Base-by-base conservation (phyloP, 1,284 basidiomycete genomes). In the Pseudozyma sp. region DNA sequence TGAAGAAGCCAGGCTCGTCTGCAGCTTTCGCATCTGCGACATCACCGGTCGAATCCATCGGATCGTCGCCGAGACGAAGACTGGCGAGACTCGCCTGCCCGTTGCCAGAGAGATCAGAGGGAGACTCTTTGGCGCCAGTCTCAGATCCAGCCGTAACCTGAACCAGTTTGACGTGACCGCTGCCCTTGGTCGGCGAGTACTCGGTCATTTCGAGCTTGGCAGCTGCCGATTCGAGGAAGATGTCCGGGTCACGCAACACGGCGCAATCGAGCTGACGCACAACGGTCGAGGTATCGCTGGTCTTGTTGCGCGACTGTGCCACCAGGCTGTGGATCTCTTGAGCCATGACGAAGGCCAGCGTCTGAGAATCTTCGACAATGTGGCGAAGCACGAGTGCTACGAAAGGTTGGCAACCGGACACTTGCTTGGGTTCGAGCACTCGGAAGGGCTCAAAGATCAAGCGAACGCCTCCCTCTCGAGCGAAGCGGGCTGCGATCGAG, bases 371-470 rank as follows among this genome's bases (percentile, higher is more conserved):
- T 85, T 99, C 97, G 54, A 96, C 89, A 55, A 94, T 86, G 83
- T 99, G 96, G 4, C 97, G 92, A 17, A 97, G 87, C 61, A 98
- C 91, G 80, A 93, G 92, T 19, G 91, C 90, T 49, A 94, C 89
- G 83, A 94, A 92, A 0, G 92, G 90, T 61, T 94, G 92, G 72
- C 91, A 92, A 31, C 91, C 68, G 16, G 66, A 60, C 8, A 77
- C 55, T 9, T 64, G 58, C 43, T 66, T 66, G n/a, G 70, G 61
- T 14, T 74, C 66, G 11, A 73, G 51, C 31, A 69, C 65, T 16
- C 51, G 50, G 67, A 84, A 79, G 1, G 81, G 78, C 50, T 71
- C 66, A 7, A 85, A 67, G 31, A 84, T 68, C 29, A 71, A 43
- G 29, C 57, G 68, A 13, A 84, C 50, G 30, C 76, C 77, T n/a